These are phyloP conservation scores for Leccinum aurantiacum DNA, from an alignment of 768 basidiomycete species.

Conservation along the genomic window DNA sequence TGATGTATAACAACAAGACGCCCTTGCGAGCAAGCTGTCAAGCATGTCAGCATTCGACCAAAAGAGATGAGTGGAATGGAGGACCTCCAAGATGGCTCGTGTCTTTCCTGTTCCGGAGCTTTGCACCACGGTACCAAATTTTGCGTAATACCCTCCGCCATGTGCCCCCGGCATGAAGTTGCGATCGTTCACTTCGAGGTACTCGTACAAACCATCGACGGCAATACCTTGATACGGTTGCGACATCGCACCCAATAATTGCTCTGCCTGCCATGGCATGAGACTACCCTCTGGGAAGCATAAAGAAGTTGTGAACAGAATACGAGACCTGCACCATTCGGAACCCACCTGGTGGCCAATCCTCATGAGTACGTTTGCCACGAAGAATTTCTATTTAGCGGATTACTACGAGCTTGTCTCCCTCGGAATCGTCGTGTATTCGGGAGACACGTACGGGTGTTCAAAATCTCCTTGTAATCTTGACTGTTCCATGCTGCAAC, in stretches of 20 bases:
- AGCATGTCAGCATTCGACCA: not conserved
- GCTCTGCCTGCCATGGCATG: not conserved
- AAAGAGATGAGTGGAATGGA: not conserved
- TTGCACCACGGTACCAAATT: not conserved
- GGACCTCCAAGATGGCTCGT: not conserved
- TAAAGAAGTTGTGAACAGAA: not conserved
- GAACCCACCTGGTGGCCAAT: not conserved
- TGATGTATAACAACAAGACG: not conserved
- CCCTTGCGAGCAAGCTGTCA: not conserved
- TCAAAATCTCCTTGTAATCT: too few relatives aligned
- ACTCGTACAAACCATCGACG: not conserved
- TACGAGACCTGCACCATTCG: not conserved
- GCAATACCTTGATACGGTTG: not conserved
- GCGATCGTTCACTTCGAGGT: not conserved
- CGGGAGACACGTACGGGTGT: not conserved
- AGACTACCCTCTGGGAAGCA: not conserved
- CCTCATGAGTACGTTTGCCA: not conserved
- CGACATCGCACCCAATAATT: not conserved
- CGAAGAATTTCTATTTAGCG: not conserved
- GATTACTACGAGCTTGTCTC: not conserved
- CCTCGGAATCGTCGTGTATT: too few relatives aligned
- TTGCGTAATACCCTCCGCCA: not conserved
- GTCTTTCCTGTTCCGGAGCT: not conserved
- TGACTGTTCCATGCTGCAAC: too few relatives aligned
- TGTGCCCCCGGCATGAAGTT: not conserved